Conservation (phyloP, 257 asterid species). For the Coffea canephora region DNA sequence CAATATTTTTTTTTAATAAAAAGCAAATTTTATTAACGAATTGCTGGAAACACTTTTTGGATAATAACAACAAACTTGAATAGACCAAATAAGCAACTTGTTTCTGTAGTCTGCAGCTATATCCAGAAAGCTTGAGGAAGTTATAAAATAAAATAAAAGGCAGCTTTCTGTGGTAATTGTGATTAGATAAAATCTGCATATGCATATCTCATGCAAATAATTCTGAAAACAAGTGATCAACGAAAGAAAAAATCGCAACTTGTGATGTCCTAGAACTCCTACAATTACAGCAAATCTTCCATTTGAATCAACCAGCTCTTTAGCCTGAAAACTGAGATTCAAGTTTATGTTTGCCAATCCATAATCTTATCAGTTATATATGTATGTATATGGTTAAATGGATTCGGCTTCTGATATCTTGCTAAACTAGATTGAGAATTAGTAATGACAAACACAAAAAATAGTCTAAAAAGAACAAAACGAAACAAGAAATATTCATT, state of each 20-base stretch:
- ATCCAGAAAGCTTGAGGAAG: not conserved
- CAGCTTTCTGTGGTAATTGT: not conserved
- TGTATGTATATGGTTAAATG: not conserved
- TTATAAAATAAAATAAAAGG: not conserved
- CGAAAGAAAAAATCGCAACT: no score
- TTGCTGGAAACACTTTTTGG: no score
- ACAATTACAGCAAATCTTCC: no score
- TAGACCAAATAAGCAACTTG: not conserved
- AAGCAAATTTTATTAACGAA: no score
- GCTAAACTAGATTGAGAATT: not conserved
- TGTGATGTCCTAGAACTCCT: no score
- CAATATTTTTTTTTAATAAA: no score
- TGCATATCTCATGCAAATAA: not conserved
- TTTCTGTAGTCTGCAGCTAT: not conserved
- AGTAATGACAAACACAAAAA: not conserved
- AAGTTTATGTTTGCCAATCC: not conserved
- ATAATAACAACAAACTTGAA: no score
- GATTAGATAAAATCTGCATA: not conserved
- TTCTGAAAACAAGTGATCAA: not conserved
- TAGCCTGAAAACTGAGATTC: not conserved
- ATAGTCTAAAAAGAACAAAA: not conserved
- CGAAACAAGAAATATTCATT: not conserved
- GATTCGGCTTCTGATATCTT: not conserved
- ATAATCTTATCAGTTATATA: not conserved
- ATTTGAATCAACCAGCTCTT: no score